Percentiles rank a stretch among this genome's conserved stretches.
Evolutionary conservation across 2,329 filamentous ascomycete genomes (phyloP).

Genomic region (Hyphodiscus sp.): DNA sequence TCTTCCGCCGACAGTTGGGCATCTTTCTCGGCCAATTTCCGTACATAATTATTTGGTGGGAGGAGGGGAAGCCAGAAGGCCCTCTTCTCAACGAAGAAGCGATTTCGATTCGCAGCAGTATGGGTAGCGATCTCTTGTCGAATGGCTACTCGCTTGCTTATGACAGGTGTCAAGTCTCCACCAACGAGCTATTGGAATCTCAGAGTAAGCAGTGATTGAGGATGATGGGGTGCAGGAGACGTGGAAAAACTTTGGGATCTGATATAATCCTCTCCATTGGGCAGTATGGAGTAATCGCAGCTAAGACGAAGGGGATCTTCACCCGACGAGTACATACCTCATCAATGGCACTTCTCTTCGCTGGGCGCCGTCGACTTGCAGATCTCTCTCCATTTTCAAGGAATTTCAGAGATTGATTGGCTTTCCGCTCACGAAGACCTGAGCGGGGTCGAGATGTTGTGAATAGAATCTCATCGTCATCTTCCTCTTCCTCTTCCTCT

Average conservation of each 20-base stretch:
- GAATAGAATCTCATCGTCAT: conserved; percentile 9
- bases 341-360: not conserved
- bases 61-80: conserved; percentile 30
- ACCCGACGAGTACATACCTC: not conserved
- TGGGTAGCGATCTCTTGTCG: conserved; percentile 27
- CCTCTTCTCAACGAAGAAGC: conserved; percentile 31
- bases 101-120: conserved; percentile 24
- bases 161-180: conserved; percentile 17
- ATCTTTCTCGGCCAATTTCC: conserved; percentile 27
- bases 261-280: not conserved
- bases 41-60: conserved; percentile 30
- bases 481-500: conserved; percentile 5
- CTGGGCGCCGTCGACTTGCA: not conserved
- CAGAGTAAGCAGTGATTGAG: not conserved
- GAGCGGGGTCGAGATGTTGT: conserved; percentile 4
- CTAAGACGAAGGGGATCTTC: not conserved
- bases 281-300: not conserved
- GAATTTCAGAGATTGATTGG: conserved; percentile 23
- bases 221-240: not conserved
- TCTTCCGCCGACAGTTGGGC: conserved; percentile 18
- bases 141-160: conserved; percentile 23
- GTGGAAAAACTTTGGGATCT: not conserved
- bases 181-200: conserved; percentile 3
- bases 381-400: conserved; percentile 15
- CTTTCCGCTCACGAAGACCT: conserved; percentile 15